Evolutionary conservation across 331 rosid genomes (phyloP).

Genomic region (Cucumis variabilis): DNA sequence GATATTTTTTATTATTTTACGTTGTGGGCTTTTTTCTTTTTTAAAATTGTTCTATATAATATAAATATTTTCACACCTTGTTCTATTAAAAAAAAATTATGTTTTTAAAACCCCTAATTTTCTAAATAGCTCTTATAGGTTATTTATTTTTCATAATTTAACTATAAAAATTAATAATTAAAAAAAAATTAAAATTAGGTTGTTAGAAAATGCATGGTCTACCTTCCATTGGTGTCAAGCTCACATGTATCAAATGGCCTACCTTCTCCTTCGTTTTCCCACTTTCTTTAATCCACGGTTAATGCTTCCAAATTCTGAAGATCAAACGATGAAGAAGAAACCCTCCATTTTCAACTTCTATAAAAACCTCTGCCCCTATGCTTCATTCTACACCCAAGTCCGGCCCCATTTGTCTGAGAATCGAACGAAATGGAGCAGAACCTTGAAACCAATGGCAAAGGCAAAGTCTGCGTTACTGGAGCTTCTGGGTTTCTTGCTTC

Average conservation of each 20-base stretch:
- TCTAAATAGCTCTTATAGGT: no score
- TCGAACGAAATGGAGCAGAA: slow-evolving; percentile 37
- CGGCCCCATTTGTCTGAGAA: not conserved
- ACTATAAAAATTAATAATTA: no score
- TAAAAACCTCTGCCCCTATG: not conserved
- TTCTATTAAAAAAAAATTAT: no score
- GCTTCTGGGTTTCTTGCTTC: slow-evolving; percentile 92
- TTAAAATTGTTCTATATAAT: no score
- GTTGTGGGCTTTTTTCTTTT: no score
- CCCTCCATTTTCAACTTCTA: not conserved
- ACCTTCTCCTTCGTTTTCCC: not conserved
- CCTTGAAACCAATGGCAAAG: slow-evolving; percentile 50
- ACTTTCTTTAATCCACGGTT: not conserved
- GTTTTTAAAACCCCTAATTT: no score
- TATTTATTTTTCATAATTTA: no score
- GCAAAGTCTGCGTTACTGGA: slow-evolving; percentile 84
- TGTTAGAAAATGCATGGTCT: not conserved
- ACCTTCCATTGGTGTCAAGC: not conserved
- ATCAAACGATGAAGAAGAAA: not conserved
- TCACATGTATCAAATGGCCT: not conserved
- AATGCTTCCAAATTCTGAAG: not conserved
- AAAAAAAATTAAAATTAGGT: not conserved
- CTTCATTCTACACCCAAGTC: not conserved
- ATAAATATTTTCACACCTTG: no score
- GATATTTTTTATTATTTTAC: no score